Evolutionary conservation across 139 green algal genomes (phyloP), one percentile per base, ranked within the genome.

Genomic region (Chlamydomonas sp.): DNA sequence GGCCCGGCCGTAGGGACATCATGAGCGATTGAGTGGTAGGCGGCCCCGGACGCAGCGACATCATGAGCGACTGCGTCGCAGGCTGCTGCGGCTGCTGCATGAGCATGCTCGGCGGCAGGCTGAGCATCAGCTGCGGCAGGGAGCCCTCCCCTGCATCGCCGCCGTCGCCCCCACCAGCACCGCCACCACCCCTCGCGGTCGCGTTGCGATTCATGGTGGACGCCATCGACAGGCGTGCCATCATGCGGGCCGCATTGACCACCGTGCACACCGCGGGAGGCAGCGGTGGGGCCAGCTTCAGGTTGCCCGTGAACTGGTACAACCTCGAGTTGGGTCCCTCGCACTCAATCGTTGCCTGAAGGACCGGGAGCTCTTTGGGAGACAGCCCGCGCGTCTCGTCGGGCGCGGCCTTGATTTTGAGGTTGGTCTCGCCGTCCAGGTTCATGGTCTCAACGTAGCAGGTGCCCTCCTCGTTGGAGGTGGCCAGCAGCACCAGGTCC

Each of bases 351-450:
- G 61, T 91, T 14, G 73, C 78, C 1, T 7, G 8, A 0, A 85
- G 58, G 8, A 4, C 2, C 16, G 4, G 85, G 5, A 95, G 62
- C 18, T 78, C 82, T 58, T 92, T 86, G 58, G 90, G 89, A 7
- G 69, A 8, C 71, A 95, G 77, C 10, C 81, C 88, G 20, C 90
- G 85, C 31, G 90, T 93, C 76, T 94, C 73, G 16, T 95, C 91
- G 9, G 94, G 73, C 17, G 90, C 88, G 15, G 90, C 89, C 63
- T 95, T 94, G 83, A 97, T 95, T 86, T 98, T 98, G 5, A 98
- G 91, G 90, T 98, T 98, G 63, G 95, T 96, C 88, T 98, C 96
- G 8, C 94, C 96, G 71, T 98, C 96, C 78, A 98, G 93, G 84
- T 98, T 97, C 83, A 94, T 96, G 61, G 96, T 98, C 89, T 95